A percentile compares a stretch with the other conserved stretches of the same genome.
Evolutionary conservation across 768 basidiomycete genomes (phyloP).

Genomic region (Exidia glandulosa): DNA sequence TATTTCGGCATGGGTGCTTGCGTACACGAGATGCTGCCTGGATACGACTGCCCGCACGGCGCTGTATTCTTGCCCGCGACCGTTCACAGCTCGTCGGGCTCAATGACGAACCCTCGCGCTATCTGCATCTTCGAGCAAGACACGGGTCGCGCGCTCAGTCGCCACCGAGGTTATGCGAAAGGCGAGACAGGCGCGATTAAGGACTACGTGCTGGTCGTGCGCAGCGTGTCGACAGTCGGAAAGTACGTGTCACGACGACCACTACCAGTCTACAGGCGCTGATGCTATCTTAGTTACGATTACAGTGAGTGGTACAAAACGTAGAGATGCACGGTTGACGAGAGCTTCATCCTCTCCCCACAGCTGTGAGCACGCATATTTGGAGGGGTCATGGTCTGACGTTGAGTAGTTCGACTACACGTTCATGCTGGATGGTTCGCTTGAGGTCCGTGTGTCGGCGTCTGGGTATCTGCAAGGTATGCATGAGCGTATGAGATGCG

Average conservation of each 20-base stretch:
- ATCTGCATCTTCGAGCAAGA: constrained; percentile 60
- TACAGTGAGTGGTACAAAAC: constrained; percentile 30
- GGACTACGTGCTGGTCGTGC: constrained; percentile 45
- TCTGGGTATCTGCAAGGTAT: constrained; percentile 53
- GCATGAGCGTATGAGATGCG: background rate
- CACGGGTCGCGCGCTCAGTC: constrained; percentile 41
- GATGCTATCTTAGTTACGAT: constrained; percentile 40
- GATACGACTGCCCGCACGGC: constrained; percentile 58
- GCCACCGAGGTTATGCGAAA: constrained; percentile 42
- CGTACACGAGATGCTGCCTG: constrained; percentile 51
- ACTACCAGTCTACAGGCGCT: background rate
- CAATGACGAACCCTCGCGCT: constrained; percentile 35
- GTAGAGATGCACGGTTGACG: constrained; percentile 3
- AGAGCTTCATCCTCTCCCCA: too few relatives aligned
- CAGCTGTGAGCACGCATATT: too few relatives aligned
- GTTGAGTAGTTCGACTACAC: constrained; percentile 58
- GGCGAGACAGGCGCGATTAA: constrained; percentile 53
- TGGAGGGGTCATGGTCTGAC: too few relatives aligned
- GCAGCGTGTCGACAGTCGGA: constrained; percentile 50
- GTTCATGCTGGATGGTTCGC: constrained; percentile 54
- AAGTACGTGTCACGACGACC: constrained; percentile 37
- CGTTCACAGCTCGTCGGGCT: constrained; percentile 35
- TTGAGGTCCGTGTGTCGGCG: constrained; percentile 57
- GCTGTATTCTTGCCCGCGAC: constrained; percentile 50
- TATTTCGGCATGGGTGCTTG: constrained; percentile 22